Conservation (phyloP, 2,329 filamentous ascomycete species). For the Hirsutella rhossiliensis region DNA sequence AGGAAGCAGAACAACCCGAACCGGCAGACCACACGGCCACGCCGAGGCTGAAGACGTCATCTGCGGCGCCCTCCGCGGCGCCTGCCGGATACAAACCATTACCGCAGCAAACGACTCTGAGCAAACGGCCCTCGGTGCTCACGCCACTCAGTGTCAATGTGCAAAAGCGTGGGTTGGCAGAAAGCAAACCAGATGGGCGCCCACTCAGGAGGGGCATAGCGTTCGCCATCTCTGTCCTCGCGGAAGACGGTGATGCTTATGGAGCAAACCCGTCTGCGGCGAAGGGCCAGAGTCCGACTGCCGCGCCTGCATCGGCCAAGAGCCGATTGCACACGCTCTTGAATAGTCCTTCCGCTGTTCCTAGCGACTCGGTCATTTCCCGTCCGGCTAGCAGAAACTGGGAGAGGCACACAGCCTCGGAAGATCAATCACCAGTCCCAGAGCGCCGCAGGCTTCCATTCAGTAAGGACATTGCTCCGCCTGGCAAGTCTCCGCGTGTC, state of each 20-base stretch:
- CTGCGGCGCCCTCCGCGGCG: neutral
- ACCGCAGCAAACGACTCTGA: conserved; percentile 1
- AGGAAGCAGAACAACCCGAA: conserved; percentile 10
- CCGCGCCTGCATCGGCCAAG: conserved; percentile 6
- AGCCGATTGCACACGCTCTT: conserved; percentile 21
- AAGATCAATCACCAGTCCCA: conserved; percentile 19
- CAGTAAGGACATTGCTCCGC: conserved; percentile 10
- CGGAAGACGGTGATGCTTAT: conserved; percentile 33
- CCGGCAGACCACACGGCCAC: neutral
- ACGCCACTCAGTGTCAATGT: conserved; percentile 25
- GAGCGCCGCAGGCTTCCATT: conserved; percentile 31
- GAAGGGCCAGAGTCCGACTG: conserved; percentile 4
- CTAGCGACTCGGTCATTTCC: conserved; percentile 9
- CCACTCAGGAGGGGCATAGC: conserved; percentile 13
- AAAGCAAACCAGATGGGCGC: conserved; percentile 9
- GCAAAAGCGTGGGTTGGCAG: conserved; percentile 10
- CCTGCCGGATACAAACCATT: conserved; percentile 1
- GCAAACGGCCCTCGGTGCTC: conserved; percentile 16
- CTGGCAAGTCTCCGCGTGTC: conserved; percentile 1
- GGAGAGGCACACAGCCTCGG: neutral
- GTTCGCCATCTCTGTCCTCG: conserved; percentile 28
- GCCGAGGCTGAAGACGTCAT: neutral
- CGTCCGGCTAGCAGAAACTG: conserved; percentile 9
- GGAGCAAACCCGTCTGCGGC: neutral
- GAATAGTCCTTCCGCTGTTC: conserved; percentile 10